Base-by-base conservation (phyloP, 2,329 filamentous ascomycete species). In the Hypoxylon sp. region DNA sequence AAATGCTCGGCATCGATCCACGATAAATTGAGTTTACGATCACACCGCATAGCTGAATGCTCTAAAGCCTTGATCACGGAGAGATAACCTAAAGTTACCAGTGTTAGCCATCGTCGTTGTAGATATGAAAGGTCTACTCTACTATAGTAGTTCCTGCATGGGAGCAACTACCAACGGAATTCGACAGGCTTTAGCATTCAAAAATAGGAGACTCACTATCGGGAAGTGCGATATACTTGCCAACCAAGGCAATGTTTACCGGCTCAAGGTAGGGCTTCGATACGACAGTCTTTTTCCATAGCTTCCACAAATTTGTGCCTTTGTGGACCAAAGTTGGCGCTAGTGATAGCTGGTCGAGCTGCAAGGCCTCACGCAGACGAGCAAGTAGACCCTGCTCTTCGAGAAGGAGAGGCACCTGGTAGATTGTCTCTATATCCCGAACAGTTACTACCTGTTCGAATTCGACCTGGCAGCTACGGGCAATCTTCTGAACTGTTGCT, bases 351-450 rank as follows among this genome's bases (percentile, higher is more conserved):
- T 80, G 76, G 64, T 91, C 85, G 10, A 97, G 84, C 34, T 85
- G 82, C 30, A 97, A 83, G 17, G 88, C 84, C 17, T 84, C 79
- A 37, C 83, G 84, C 56, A 98, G 81, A n/a, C 88, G 85, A 11
- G 82, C 78, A 7, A 94, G 81, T 1, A 98, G 82, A 22, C 89
- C 87, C 79, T 98, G 92, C 70, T 93, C 85, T 71, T 94, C 87
- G 13, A 98, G 89, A 22, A 98, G 90, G n/a, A 97, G 84, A 0
- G 95, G 95, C 2, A 98, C 94, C 69, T 97, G 94, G 79, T 99
- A 99, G 54, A 92, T 96, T 11, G 93, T 93, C 19, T 89, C 84
- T 79, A 98, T 92, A 76, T 98, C 91, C 70, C 91, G 90, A 10
- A 99, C 94, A n/a, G 88, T 91, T 66, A 98, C 83, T 44, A 98